Conservation (phyloP, 331 rosid species). For the Pyrus hybrid region DNA sequence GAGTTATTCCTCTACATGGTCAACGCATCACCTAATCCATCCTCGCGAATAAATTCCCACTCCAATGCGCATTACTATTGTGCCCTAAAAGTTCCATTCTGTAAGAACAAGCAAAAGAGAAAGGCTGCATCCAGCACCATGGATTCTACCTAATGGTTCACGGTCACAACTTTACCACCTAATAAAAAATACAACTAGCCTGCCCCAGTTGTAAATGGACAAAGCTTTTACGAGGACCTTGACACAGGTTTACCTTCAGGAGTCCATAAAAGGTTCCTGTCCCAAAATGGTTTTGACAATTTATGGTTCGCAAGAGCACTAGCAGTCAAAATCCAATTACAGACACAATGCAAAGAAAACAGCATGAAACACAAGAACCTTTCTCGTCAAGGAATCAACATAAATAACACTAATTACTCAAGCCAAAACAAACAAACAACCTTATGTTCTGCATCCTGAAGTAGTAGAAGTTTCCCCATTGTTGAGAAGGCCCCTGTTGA, state of each 20-base stretch:
- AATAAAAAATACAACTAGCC: neutral
- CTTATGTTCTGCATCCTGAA: conserved; percentile 95
- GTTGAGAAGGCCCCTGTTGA: conserved; percentile 99
- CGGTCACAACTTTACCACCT: neutral
- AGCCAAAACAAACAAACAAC: conserved; percentile 24
- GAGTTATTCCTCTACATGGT: neutral
- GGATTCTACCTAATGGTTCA: neutral
- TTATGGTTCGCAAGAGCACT: neutral
- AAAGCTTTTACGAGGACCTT: neutral
- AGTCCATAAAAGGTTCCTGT: neutral
- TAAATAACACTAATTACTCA: neutral
- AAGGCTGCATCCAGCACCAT: neutral
- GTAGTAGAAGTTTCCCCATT: conserved; percentile 98
- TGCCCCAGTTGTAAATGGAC: neutral
- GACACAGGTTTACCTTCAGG: neutral
- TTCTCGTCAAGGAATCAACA: neutral
- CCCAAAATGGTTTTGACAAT: neutral
- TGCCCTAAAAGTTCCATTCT: neutral
- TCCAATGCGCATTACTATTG: neutral
- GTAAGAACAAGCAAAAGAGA: neutral
- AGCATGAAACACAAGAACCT: neutral
- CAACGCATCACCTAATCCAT: neutral
- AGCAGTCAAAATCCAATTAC: neutral
- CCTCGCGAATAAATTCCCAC: neutral
- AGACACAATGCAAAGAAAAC: neutral